Percentiles rank a stretch among this genome's conserved stretches.
phyloP scores from a whole-genome alignment of 2,329 filamentous ascomycete genomes.

The Hypomyces perniciosus region DNA sequence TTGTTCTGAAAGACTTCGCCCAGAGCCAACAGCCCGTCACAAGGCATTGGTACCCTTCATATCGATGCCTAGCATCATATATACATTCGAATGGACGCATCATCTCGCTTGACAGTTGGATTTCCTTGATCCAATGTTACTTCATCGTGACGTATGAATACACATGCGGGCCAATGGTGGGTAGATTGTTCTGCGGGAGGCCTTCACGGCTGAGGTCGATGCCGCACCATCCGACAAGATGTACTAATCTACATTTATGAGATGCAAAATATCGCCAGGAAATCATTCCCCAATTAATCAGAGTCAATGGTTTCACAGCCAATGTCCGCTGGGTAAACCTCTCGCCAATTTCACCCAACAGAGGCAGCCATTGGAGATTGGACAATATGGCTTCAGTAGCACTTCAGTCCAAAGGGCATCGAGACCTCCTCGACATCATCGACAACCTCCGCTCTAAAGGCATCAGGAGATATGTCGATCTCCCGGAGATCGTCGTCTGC shows the following conservation, averaged over 20 bases:
- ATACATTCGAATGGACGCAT: too few species aligned
- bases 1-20: too few species aligned
- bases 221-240: background rate
- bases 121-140: too few species aligned
- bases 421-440: background rate
- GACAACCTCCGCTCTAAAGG: background rate
- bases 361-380: too few species aligned
- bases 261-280: background rate
- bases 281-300: background rate
- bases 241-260: background rate
- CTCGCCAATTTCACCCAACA: background rate
- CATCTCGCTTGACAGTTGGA: too few species aligned
- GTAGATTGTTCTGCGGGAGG: background rate
- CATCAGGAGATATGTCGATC: background rate
- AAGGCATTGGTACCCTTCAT: too few species aligned
- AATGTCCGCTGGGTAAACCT: background rate
- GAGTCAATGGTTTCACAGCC: too few species aligned
- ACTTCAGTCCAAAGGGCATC: background rate
- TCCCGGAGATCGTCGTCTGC: conserved; percentile 48
- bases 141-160: too few species aligned
- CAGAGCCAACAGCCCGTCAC: too few species aligned
- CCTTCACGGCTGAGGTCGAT: background rate
- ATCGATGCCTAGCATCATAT: too few species aligned
- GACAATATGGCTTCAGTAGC: background rate
- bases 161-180: background rate